phyloP scores from a whole-genome alignment of 2,329 filamentous ascomycete genomes.

The Immersiporthe knoxdaviesiana region DNA sequence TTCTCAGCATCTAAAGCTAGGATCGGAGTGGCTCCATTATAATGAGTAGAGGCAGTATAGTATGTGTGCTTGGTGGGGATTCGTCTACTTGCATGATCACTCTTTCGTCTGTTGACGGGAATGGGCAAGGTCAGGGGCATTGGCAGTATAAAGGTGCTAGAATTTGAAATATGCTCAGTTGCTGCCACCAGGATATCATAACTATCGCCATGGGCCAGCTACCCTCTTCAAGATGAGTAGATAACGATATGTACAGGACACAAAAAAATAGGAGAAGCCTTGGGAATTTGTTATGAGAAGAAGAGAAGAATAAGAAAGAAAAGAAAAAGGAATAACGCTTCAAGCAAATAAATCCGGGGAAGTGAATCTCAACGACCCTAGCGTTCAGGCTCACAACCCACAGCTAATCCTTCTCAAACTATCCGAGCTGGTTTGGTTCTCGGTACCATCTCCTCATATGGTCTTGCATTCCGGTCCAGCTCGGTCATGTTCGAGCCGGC shows the following conservation, averaged over 20 bases:
- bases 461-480: constrained; percentile 55
- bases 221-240: constrained; percentile 19
- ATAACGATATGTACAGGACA: constrained; percentile 16
- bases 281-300: constrained; percentile 1
- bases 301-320: constrained; percentile 4
- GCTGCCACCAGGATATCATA: constrained; percentile 18
- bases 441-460: constrained; percentile 63
- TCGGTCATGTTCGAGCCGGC: constrained; percentile 39
- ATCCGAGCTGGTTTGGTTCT: constrained; percentile 51
- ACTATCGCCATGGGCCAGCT: constrained; percentile 21
- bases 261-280: constrained; percentile 1
- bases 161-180: background rate
- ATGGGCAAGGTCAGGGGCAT: background rate
- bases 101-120: background rate
- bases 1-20: background rate
- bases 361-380: constrained; percentile 14
- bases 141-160: constrained; percentile 1
- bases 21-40: background rate
- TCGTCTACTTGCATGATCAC: background rate
- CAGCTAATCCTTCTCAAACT: constrained; percentile 32
- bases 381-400: background rate
- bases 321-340: background rate
- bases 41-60: background rate
- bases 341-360: constrained; percentile 2
- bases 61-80: background rate